Conservation (phyloP, 78 protist species). For the Acrasis kona region DNA sequence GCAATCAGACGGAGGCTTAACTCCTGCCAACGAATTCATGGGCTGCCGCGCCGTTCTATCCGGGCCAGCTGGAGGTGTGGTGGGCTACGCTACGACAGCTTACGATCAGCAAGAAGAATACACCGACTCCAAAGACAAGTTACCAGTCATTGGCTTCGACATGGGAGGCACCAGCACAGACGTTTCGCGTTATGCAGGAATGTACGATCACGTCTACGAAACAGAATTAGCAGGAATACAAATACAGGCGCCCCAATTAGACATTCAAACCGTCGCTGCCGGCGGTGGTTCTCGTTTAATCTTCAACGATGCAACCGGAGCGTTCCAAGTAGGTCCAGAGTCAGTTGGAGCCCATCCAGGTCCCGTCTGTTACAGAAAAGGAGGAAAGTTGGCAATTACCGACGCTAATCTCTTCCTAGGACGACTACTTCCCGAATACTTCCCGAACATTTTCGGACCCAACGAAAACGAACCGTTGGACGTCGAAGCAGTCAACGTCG, state of each 20-base stretch:
- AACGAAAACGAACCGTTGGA: slow-evolving; percentile 74
- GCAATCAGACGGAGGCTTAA: slow-evolving; percentile 92
- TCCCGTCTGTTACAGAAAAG: slow-evolving; percentile 89
- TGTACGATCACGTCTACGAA: slow-evolving; percentile 76
- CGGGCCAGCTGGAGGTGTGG: slow-evolving; percentile 94
- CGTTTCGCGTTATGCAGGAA: slow-evolving; percentile 54
- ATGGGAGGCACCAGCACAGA: slow-evolving; percentile 97
- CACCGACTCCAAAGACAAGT: background rate
- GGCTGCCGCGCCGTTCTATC: slow-evolving; percentile 79
- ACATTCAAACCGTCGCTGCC: slow-evolving; percentile 90
- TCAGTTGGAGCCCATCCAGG: slow-evolving; percentile 79
- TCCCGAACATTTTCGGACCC: slow-evolving; percentile 83
- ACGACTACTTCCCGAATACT: slow-evolving; percentile 61
- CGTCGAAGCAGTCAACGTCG: slow-evolving; percentile 11
- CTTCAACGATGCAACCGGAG: slow-evolving; percentile 42
- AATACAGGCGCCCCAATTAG: slow-evolving; percentile 88
- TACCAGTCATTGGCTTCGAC: slow-evolving; percentile 86
- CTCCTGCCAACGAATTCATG: slow-evolving; percentile 58
- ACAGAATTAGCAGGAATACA: slow-evolving; percentile 72
- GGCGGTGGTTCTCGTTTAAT: slow-evolving; percentile 88
- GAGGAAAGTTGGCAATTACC: slow-evolving; percentile 75
- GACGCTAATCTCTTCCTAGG: slow-evolving; percentile 87
- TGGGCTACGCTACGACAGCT: slow-evolving; percentile 78
- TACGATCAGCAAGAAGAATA: background rate
- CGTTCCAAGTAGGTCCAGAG: slow-evolving; percentile 85